Conservation (phyloP, 2,329 filamentous ascomycete genomes). For the Claviceps sp. region DNA sequence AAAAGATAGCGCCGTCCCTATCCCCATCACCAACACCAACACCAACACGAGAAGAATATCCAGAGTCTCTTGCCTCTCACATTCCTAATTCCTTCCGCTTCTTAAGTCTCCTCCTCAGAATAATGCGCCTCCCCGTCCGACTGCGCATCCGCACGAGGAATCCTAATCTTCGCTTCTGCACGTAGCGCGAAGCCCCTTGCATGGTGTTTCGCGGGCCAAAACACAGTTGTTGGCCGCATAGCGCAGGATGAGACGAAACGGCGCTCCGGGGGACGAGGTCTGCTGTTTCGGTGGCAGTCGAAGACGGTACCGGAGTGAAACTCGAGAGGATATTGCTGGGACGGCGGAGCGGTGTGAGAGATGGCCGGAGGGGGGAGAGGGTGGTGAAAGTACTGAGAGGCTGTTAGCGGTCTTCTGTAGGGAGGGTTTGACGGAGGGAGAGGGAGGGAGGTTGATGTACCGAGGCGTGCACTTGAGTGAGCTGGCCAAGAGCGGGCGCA, state of each 20-base stretch:
- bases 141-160: conserved; percentile 39
- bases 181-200: conserved; percentile 37
- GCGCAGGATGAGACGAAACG: conserved; percentile 39
- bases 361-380: conserved; percentile 37
- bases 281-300: conserved; percentile 12
- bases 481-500: conserved; percentile 15
- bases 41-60: background rate
- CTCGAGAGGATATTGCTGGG: conserved; percentile 14
- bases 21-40: background rate
- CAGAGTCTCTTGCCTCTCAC: conserved; percentile 3
- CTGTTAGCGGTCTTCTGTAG: background rate
- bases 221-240: conserved; percentile 38
- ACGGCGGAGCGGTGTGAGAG: conserved; percentile 23
- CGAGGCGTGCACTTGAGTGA: conserved; percentile 13
- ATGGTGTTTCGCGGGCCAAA: conserved; percentile 47
- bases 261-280: conserved; percentile 32
- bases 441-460: conserved; percentile 7
- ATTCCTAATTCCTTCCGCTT: conserved; percentile 31
- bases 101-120: conserved; percentile 39
- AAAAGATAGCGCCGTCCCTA: background rate
- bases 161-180: conserved; percentile 46
- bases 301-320: conserved; percentile 17
- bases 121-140: conserved; percentile 37
- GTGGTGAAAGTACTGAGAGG: conserved; percentile 31
- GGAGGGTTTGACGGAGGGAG: background rate